Percentiles rank a stretch among this genome's conserved stretches.
These are phyloP conservation scores for Hyphodiscus hymeniophilus DNA, from an alignment of 495 filamentous ascomycete species.

Conservation along the genomic window DNA sequence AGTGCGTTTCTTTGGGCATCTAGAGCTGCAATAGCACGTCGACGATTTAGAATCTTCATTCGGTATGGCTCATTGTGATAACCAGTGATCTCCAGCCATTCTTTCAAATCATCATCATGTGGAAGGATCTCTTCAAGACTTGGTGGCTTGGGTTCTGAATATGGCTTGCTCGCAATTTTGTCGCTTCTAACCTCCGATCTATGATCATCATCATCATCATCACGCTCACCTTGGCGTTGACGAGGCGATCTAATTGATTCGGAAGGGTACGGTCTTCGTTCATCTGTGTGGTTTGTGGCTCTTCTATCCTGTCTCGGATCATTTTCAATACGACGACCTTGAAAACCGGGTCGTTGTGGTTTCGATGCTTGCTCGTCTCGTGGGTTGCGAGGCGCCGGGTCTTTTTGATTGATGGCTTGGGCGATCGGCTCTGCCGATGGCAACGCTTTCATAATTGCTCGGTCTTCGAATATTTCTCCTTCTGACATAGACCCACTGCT, in stretches of 20 bases:
- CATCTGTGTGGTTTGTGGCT: slow-evolving; percentile 4
- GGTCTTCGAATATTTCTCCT: slow-evolving; percentile 23
- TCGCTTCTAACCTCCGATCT: neutral
- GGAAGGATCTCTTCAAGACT: slow-evolving; percentile 10
- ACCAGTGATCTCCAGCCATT: slow-evolving; percentile 54
- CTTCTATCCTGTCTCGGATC: slow-evolving; percentile 6
- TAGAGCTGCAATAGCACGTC: slow-evolving; percentile 34
- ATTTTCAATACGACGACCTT: slow-evolving; percentile 7
- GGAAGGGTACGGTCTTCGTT: slow-evolving; percentile 7
- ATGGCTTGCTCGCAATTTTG: neutral
- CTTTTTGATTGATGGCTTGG: slow-evolving; percentile 2
- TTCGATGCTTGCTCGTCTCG: slow-evolving; percentile 9
- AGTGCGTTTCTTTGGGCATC: slow-evolving; percentile 32
- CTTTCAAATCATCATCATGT: slow-evolving; percentile 39
- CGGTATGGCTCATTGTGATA: slow-evolving; percentile 46
- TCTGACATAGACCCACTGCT: slow-evolving; percentile 17
- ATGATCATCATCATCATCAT: slow-evolving; percentile 9
- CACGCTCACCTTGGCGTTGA: slow-evolving; percentile 5
- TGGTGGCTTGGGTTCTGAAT: neutral
- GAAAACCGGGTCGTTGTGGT: slow-evolving; percentile 5
- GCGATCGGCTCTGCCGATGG: neutral
- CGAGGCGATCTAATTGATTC: neutral
- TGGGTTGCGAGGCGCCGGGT: neutral
- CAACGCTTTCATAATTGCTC: neutral
- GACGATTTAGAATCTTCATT: slow-evolving; percentile 34